Base-by-base conservation (phyloP, 2,329 filamentous ascomycete species). In the Phialophora verrucosa region DNA sequence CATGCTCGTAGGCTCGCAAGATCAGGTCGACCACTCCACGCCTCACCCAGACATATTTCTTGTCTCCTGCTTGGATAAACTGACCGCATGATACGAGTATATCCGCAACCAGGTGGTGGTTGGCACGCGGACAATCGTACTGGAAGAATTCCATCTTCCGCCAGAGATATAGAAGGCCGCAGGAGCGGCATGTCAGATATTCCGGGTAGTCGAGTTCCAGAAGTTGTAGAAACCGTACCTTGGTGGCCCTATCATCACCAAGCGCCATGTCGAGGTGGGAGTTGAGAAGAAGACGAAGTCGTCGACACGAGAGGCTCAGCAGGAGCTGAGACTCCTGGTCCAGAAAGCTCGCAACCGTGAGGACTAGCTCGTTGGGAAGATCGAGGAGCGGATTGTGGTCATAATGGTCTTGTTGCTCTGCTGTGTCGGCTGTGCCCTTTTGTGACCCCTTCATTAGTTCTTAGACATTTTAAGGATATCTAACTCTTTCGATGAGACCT, bases 171-270 rank as follows among this genome's bases (percentile, higher is more conserved):
- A 69, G 35, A 61, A 67, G 35, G 38, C 59, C 65, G 51, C 62
- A 69, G 29, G 55, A 32, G 54, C 59, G 65, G 31, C 65, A 69
- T 56, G 65, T 65, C 47, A 69, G 62, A 63, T 68, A 68, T 55
- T 65, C 62, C 32, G 68, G 68, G 50, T 65, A 31, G 42, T 68
- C 68, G 42, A 58, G 62, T 56, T 70, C 65, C 6, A 70, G 59
- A 55, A 58, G 54, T 56, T 60, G 51, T 44, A 62, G 51, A 47
- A 68, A 66, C 42, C 65, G 68, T 8, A 70, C 23, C 53, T 64
- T 66, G 20, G 60, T 55, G 44, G 42, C 49, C 60, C n/a, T 65
- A 42, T 68, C 61, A 31, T 51, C 20, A 55, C 53, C 3, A 38
- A 58, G 27, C 23, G 63, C 20, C 54, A 68, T 8, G 57, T 70